A percentile compares a stretch with the other conserved stretches of the same genome.
These are phyloP conservation scores for Dichomitus squalens DNA, from an alignment of 1,284 basidiomycete species.

Conservation along the genomic window DNA sequence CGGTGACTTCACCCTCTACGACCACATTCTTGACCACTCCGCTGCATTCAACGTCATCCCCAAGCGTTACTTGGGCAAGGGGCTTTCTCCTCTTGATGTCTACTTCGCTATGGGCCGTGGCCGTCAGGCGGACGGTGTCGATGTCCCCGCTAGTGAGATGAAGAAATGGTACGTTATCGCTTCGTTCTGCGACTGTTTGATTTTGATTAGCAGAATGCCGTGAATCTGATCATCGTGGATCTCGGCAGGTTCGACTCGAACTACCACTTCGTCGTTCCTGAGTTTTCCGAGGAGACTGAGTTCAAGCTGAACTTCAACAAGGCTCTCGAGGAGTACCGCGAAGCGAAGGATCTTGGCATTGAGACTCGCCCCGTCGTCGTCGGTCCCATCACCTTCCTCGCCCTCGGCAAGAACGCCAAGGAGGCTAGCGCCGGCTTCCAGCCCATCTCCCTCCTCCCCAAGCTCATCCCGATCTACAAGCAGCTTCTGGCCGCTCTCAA, in stretches of 20 bases:
- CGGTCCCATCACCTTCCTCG: constrained; percentile 95
- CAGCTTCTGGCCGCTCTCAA: constrained; percentile 92
- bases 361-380: constrained; percentile 94
- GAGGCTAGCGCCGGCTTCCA: constrained; percentile 87
- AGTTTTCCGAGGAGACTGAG: constrained; percentile 89
- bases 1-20: constrained; percentile 98
- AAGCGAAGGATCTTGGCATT: constrained; percentile 92
- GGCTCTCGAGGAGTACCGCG: constrained; percentile 92
- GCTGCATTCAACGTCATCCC: constrained; percentile 97
- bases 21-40: constrained; percentile 98
- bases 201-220: background rate
- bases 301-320: constrained; percentile 98
- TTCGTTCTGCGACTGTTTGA: background rate
- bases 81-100: constrained; percentile 90
- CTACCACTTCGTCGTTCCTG: constrained; percentile 99
- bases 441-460: constrained; percentile 88
- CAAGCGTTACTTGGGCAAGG: constrained; percentile 89
- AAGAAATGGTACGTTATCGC: constrained; percentile 83
- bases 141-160: constrained; percentile 98
- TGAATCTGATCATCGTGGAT: background rate
- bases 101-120: constrained; percentile 99
- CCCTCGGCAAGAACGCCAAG: constrained; percentile 91
- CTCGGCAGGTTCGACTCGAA: constrained; percentile 93
- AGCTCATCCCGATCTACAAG: constrained; percentile 92
- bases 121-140: constrained; percentile 91